These are phyloP conservation scores for Papilionanthe hybrid DNA, from an alignment of 116 monocot genomes.

Conservation along the genomic window DNA sequence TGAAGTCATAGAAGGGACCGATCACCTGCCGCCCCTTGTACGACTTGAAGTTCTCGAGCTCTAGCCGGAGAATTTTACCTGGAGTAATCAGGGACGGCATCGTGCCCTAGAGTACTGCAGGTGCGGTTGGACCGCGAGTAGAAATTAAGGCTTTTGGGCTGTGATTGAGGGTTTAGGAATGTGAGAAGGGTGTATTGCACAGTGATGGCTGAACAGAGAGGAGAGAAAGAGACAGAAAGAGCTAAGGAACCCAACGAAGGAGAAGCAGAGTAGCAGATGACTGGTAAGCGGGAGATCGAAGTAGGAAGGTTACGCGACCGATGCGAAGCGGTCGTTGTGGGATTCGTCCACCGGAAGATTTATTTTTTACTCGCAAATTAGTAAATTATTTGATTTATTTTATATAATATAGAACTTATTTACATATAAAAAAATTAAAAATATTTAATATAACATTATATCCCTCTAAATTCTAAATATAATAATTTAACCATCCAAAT, in stretches of 20 bases:
- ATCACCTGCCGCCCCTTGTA: constrained; percentile 91
- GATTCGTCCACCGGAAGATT: too few species aligned
- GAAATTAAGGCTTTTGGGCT: not conserved
- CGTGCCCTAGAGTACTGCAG: constrained; percentile 7
- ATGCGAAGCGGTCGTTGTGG: too few species aligned
- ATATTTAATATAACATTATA: too few species aligned
- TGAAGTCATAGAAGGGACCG: constrained; percentile 97
- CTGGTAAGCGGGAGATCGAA: not conserved
- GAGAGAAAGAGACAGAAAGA: not conserved
- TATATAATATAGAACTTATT: too few species aligned
- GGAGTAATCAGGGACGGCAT: constrained; percentile 41
- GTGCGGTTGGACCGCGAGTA: not conserved
- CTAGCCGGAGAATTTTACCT: constrained; percentile 85
- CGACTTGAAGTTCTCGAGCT: constrained; percentile 97
- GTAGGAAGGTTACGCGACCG: not conserved
- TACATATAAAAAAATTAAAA: too few species aligned
- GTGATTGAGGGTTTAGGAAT: not conserved
- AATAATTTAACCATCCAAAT: too few species aligned
- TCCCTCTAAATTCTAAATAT: too few species aligned
- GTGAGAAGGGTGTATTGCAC: not conserved
- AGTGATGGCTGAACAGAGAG: not conserved
- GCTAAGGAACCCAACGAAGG: not conserved
- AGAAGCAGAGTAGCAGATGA: not conserved
- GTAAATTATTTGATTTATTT: too few species aligned
- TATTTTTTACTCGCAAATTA: too few species aligned